A percentile compares a stretch with the other conserved stretches of the same genome.
These are phyloP conservation scores for Antrodiella citrinella DNA, from an alignment of 768 basidiomycete species.

Conservation along the genomic window DNA sequence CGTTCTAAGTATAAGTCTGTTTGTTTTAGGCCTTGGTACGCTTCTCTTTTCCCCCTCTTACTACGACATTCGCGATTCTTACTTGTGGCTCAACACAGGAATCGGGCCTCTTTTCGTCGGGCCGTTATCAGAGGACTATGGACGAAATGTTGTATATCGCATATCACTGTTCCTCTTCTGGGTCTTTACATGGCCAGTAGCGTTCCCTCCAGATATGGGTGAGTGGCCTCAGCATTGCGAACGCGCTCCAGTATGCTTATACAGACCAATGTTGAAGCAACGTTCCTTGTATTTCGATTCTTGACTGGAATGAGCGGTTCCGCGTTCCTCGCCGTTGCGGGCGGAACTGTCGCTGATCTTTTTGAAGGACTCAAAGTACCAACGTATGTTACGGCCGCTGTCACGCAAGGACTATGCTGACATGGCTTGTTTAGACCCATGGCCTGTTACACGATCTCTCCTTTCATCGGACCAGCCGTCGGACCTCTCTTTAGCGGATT, in stretches of 20 bases:
- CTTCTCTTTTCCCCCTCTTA: neutral
- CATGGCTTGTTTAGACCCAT: constrained; percentile 34
- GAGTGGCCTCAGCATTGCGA: no score
- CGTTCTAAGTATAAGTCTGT: constrained; percentile 39
- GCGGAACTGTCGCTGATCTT: constrained; percentile 52
- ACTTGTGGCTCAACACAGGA: constrained; percentile 1
- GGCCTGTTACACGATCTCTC: constrained; percentile 44
- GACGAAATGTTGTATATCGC: constrained; percentile 53
- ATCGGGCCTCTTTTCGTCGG: constrained; percentile 24
- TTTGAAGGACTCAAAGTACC: constrained; percentile 49
- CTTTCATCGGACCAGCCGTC: constrained; percentile 51
- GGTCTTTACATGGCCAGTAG: constrained; percentile 59
- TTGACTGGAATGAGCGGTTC: constrained; percentile 46
- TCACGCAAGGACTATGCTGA: constrained; percentile 5
- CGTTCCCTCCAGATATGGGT: constrained; percentile 65
- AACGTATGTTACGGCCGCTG: constrained; percentile 41
- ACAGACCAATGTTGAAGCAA: no score
- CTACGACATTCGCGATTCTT: constrained; percentile 24
- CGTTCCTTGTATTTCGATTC: constrained; percentile 56
- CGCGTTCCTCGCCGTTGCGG: constrained; percentile 55
- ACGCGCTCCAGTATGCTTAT: no score
- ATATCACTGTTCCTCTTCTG: constrained; percentile 55
- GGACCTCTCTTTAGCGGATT: constrained; percentile 57
- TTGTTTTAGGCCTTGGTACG: constrained; percentile 30
- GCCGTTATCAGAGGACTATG: constrained; percentile 45